Evolutionary conservation across 805 yeast genomes (phyloP).

Genomic region (Saccharomycopsis javanensis): DNA sequence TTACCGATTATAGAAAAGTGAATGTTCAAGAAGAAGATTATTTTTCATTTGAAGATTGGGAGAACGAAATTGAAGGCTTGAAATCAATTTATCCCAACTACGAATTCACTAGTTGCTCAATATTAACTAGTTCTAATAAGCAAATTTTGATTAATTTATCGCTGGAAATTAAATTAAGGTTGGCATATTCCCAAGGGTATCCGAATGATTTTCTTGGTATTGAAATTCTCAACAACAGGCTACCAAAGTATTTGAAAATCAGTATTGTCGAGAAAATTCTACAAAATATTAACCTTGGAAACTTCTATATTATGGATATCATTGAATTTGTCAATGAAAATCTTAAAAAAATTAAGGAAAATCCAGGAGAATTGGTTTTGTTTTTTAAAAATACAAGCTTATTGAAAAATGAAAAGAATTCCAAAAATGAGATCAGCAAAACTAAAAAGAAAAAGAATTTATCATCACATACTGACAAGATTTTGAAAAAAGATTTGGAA

Average conservation of each 20-base stretch:
- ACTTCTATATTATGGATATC: constrained; percentile 56
- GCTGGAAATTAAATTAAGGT: constrained; percentile 27
- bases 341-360: constrained; percentile 43
- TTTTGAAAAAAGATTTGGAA: constrained; percentile 24
- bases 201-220: constrained; percentile 68
- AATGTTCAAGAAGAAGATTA: constrained; percentile 23
- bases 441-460: constrained; percentile 4
- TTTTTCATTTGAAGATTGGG: constrained; percentile 42
- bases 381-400: neutral
- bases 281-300: constrained; percentile 48
- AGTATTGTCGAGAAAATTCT: constrained; percentile 42
- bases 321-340: constrained; percentile 72
- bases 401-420: constrained; percentile 15
- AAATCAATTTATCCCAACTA: constrained; percentile 38
- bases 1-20: neutral
- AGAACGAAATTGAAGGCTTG: constrained; percentile 64
- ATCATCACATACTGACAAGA: neutral
- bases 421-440: neutral
- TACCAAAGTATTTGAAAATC: constrained; percentile 63
- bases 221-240: constrained; percentile 31
- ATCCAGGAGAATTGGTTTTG: constrained; percentile 59
- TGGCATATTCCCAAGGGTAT: constrained; percentile 44
- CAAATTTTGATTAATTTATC: neutral
- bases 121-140: neutral
- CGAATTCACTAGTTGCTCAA: neutral